These are phyloP conservation scores for Rhodotorula sp. DNA, from an alignment of 1,284 basidiomycete species.

Conservation along the genomic window DNA sequence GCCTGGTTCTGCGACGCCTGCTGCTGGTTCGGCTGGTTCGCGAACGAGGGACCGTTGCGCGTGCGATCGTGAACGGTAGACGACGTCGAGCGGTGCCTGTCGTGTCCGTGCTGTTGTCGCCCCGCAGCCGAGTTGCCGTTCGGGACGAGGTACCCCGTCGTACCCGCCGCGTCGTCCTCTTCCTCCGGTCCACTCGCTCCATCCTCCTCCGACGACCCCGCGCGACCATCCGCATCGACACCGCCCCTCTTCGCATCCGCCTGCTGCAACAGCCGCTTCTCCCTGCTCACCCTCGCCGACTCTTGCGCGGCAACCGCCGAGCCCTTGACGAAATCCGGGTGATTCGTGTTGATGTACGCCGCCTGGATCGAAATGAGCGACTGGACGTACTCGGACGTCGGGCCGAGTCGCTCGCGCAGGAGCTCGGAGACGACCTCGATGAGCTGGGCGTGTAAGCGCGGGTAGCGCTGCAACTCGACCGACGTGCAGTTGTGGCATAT, in stretches of 20 bases:
- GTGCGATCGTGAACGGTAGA: conserved; percentile 72
- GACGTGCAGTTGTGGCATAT: conserved; percentile 98
- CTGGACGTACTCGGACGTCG: conserved; percentile 93
- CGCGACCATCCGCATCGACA: conserved; percentile 49
- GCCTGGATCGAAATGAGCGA: conserved; percentile 96
- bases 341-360: conserved; percentile 99
- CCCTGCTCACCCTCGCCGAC: conserved; percentile 38
- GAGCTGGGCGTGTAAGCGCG: conserved; percentile 84
- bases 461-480: conserved; percentile 92
- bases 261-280: conserved; percentile 31
- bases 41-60: conserved; percentile 46
- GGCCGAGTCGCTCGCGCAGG: conserved; percentile 88
- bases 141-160: conserved; percentile 46
- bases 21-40: neutral
- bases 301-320: conserved; percentile 55
- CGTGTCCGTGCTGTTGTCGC: conserved; percentile 39
- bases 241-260: neutral
- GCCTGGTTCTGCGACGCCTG: neutral
- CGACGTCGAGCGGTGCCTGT: conserved; percentile 71
- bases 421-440: conserved; percentile 98
- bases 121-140: conserved; percentile 52
- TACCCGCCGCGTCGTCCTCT: conserved; percentile 41
- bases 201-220: no score
- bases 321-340: conserved; percentile 79
- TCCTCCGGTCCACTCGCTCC: conserved; percentile 45